Evolutionary conservation across 2,329 filamentous ascomycete species (phyloP), one percentile per base, ranked within the genome.

Genomic region (Fusarium devonianum): DNA sequence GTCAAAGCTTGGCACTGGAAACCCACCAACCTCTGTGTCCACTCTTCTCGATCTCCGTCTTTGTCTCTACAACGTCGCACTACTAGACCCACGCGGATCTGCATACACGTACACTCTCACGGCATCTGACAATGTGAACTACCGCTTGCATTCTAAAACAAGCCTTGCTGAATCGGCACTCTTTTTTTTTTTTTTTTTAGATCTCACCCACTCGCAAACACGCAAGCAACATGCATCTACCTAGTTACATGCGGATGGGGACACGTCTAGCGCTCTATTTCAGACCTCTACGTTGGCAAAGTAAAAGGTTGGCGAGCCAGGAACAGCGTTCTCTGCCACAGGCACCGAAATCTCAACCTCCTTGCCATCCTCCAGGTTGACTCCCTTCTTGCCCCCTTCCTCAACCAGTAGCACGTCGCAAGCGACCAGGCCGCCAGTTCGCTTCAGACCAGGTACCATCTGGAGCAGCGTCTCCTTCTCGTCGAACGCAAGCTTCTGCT

Each of bases 401-500:
- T 85, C 79, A 3, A 95, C 86, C 7, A 78, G 75, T 33, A 96
- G 75, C 57, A 96, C 78, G 58, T 90, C 87, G 14, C 96, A 82
- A 25, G 80, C 82, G 60, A 81, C 84, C 61, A 88, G 86, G 21
- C 86, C 86, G 14, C 77, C 85, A 13, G 87, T 88, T 71, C 88
- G 86, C 80, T 88, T 90, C 66, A 99, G 75, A 14, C 86, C 87
- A 2, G 86, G 81, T 3, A 92, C 78, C 87, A 97, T 96, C 65
- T 91, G 85, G 43, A 78, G 71, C 47, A 97, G 78, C 23, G 87
- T 88, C 51, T 82, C 79, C 36, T 86, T 78, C 78, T 99, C 94
- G 65, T 97, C 87, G 71, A 97, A 99, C 1, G 84, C 81, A 54
- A 99, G 78, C 74, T 93, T 90, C 60, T 92, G 83, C 68, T 93